Conservation (phyloP, 257 asterid genomes). For the Coffea canephora region DNA sequence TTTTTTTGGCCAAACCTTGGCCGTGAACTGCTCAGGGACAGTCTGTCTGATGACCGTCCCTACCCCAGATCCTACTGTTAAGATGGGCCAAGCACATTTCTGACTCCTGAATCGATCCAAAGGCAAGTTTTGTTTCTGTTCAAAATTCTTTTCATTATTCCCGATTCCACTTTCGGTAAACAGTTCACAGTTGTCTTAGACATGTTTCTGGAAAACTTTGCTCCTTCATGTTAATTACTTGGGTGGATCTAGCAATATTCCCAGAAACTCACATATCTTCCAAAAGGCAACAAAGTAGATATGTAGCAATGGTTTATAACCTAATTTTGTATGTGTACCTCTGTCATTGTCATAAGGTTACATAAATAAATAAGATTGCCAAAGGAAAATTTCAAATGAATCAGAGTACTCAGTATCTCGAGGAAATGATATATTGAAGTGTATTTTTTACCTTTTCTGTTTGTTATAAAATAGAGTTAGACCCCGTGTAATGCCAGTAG, state of each 20-base stretch:
- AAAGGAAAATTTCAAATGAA: too few relatives aligned
- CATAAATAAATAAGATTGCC: neutral
- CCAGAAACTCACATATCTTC: neutral
- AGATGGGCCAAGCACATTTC: neutral
- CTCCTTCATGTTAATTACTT: neutral
- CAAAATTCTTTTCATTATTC: neutral
- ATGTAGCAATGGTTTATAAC: neutral
- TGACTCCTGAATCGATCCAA: neutral
- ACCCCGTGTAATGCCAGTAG: slow-evolving; percentile 80
- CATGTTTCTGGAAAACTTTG: neutral
- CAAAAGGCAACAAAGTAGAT: neutral
- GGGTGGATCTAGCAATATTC: neutral
- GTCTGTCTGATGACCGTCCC: too few relatives aligned
- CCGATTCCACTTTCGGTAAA: too few relatives aligned
- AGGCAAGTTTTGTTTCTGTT: neutral
- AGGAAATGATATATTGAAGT: neutral
- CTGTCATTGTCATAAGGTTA: neutral
- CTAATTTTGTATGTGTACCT: neutral
- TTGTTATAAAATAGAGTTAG: slow-evolving; percentile 80
- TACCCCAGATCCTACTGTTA: neutral
- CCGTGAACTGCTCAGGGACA: too few relatives aligned
- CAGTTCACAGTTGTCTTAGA: neutral
- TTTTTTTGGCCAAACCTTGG: too few relatives aligned
- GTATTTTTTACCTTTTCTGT: slow-evolving; percentile 64
- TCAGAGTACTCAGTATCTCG: neutral